These are phyloP conservation scores for Aspergillus jensenii DNA, from an alignment of 2,329 filamentous ascomycete genomes.

Conservation along the genomic window DNA sequence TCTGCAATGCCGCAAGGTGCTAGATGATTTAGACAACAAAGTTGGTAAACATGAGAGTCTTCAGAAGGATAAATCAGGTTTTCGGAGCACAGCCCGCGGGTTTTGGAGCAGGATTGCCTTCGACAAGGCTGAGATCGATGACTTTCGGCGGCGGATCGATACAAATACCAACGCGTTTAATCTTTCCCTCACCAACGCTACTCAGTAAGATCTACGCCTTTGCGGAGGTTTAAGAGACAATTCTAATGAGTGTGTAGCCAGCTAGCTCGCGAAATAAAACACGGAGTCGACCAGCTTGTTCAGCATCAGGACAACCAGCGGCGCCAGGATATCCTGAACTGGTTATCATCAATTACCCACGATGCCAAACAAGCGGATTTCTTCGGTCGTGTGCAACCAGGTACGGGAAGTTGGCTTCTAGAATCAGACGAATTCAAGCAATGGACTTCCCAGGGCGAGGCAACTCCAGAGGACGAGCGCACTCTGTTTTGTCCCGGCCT, in stretches of 20 bases:
- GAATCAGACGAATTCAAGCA: conserved; percentile 14
- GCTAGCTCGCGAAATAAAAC: not conserved
- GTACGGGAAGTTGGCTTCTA: conserved; percentile 19
- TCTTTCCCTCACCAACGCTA: not conserved
- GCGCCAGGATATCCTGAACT: not conserved
- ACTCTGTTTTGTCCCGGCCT: conserved; percentile 20
- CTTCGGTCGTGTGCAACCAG: not conserved
- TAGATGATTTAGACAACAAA: not conserved
- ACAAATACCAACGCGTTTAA: not conserved
- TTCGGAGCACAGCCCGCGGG: conserved; percentile 1
- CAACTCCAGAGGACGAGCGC: not conserved
- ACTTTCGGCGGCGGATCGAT: conserved; percentile 18
- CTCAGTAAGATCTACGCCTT: not conserved
- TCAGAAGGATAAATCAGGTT: not conserved
- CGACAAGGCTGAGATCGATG: conserved; percentile 12
- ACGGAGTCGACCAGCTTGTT: not conserved
- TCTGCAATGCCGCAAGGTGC: not conserved
- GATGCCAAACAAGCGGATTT: not conserved
- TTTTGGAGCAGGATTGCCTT: conserved; percentile 26
- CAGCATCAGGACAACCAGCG: not conserved
- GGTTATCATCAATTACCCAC: not conserved
- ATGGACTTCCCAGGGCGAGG: conserved; percentile 10
- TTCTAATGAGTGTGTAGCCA: not conserved
- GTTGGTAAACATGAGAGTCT: not conserved
- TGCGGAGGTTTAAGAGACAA: not conserved